Evolutionary conservation across 495 filamentous ascomycete species (phyloP), one percentile per base, ranked within the genome.

Genomic region (Aspergillus indologenus): DNA sequence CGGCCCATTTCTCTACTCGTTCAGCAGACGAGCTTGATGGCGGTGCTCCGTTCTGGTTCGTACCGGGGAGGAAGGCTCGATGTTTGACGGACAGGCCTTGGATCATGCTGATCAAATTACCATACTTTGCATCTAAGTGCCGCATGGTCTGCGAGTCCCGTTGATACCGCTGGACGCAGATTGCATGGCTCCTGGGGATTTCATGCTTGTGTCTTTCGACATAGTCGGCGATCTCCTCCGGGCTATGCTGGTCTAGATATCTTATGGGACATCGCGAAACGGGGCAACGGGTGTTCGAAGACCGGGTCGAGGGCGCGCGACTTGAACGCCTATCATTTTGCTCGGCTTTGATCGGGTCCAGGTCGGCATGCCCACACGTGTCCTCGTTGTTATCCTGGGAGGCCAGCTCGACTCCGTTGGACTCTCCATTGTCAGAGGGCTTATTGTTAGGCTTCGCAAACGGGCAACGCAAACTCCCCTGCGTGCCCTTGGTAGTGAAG

Each of bases 131-230:
- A 66, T 96, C 92, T 23, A 96, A 77, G 65, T 91, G 87, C 55
- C 83, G 83, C 64, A 96, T 90, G 59, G 89, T 88, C 59, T 88
- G 82, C 24, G 89, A 85, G 66, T 92, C 92, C 67, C 81, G 83
- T 68, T 96, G 91, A 70, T 92, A 95, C 43, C 92, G 83, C 61
- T 86, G 84, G 55, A 96, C 88, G 68, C 92, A 96, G 19, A 96
- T 84, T 59, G 92, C 90, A 71, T 96, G 92, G 64, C 90, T 94
- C 58, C 92, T 80, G 3, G 92, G 92, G 24, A 96, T 83, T 62
- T 96, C 89, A 65, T 96, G 91, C 69, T 96, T 96, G 75, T 96
- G 92, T 21, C 83, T 87, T 69, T 96, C 89, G 55, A 96, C 87
- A 65, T 96, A 96, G 59, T 85, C 79, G 17, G 91, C 92, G 49